Percentiles rank a stretch among this genome's conserved stretches.
These are phyloP conservation scores for Calonectria leucothoes DNA, from an alignment of 2,329 filamentous ascomycete species.

Conservation along the genomic window DNA sequence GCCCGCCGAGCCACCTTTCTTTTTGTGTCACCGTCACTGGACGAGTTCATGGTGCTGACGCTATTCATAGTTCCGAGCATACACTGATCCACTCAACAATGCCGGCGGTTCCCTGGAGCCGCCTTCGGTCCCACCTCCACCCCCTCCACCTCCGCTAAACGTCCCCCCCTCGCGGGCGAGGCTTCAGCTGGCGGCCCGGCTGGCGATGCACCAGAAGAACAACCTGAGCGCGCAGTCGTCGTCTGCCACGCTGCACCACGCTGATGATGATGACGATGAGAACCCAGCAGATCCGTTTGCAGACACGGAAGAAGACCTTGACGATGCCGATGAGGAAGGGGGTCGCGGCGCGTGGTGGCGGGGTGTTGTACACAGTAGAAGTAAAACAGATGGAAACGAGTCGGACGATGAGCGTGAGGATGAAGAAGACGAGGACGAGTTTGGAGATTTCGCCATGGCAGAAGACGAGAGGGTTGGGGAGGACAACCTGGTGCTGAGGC, in stretches of 20 bases:
- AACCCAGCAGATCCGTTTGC: constrained; percentile 60
- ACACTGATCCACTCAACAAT: constrained; percentile 66
- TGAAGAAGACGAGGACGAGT: constrained; percentile 72
- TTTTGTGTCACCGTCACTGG: constrained; percentile 37
- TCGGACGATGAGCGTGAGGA: constrained; percentile 65
- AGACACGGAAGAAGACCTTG: constrained; percentile 65
- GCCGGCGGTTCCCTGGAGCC: constrained; percentile 61
- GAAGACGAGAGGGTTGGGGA: constrained; percentile 56
- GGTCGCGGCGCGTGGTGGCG: constrained; percentile 63
- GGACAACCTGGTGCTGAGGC: constrained; percentile 63
- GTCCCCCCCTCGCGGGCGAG: constrained; percentile 88
- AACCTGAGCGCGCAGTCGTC: constrained; percentile 60
- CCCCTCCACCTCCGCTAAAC: constrained; percentile 82
- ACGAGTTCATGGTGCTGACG: constrained; percentile 34
- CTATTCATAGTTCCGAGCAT: constrained; percentile 65
- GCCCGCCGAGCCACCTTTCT: constrained; percentile 33
- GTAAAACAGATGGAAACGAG: constrained; percentile 57
- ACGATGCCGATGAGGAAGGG: constrained; percentile 54
- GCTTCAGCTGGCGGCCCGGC: constrained; percentile 87
- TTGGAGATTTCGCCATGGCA: constrained; percentile 77
- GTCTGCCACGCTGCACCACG: constrained; percentile 52
- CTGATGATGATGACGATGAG: constrained; percentile 44
- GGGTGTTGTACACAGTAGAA: constrained; percentile 50
- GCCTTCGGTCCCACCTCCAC: constrained; percentile 69
- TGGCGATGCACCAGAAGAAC: constrained; percentile 80